These are phyloP conservation scores for Pichia sp. DNA, from an alignment of 1,139 yeast genomes.

Conservation along the genomic window DNA sequence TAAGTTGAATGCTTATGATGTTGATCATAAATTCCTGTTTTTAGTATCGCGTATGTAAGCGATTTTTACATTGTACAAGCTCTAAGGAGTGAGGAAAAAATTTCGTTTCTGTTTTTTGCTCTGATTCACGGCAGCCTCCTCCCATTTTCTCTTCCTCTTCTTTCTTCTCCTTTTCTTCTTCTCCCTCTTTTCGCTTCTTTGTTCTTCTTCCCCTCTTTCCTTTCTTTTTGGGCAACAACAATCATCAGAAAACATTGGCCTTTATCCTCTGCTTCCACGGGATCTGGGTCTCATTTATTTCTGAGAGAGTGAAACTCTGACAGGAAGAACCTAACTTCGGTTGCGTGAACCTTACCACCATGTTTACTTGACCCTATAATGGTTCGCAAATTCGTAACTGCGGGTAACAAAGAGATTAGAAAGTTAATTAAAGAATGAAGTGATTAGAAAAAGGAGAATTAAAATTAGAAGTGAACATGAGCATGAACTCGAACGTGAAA, in stretches of 20 bases:
- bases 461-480: background rate
- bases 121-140: too few relatives aligned
- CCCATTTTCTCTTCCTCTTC: background rate
- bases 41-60: too few relatives aligned
- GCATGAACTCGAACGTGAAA: background rate
- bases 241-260: constrained; percentile 19
- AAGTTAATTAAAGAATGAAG: background rate
- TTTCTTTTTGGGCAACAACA: constrained; percentile 7
- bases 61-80: too few relatives aligned
- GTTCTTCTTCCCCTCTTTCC: too few relatives aligned
- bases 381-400: constrained; percentile 8
- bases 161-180: background rate
- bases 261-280: constrained; percentile 6
- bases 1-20: too few relatives aligned
- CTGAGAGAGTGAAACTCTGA: constrained; percentile 24
- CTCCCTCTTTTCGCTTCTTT: too few relatives aligned
- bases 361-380: constrained; percentile 16
- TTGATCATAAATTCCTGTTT: too few relatives aligned
- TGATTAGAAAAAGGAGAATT: background rate
- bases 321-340: constrained; percentile 16
- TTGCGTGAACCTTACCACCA: constrained; percentile 7
- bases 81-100: too few relatives aligned
- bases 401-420: background rate
- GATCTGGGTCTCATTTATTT: constrained; percentile 26
- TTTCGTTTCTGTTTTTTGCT: too few relatives aligned